Conservation (phyloP, 2,329 filamentous ascomycete species). For the Monilinia vaccinii-corymbosi region DNA sequence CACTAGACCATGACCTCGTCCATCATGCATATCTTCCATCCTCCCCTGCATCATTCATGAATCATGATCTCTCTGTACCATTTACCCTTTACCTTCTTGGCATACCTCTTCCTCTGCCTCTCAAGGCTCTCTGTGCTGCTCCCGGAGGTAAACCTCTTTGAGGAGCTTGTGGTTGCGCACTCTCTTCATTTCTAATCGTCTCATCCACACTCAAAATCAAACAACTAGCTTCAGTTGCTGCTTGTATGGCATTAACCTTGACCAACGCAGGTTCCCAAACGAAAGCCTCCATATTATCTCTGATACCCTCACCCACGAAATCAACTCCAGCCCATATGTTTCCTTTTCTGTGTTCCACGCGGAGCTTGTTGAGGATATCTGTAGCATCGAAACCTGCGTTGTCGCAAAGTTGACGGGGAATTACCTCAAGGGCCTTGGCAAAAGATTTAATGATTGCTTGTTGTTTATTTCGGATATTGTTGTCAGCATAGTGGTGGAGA, state of each 20-base stretch:
- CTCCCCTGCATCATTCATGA: constrained; percentile 6
- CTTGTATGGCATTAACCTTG: constrained; percentile 95
- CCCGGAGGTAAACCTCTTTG: constrained; percentile 65
- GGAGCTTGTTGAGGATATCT: constrained; percentile 91
- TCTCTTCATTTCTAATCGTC: constrained; percentile 98
- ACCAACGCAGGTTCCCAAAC: constrained; percentile 96
- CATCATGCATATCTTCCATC: neutral
- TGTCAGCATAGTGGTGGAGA: constrained; percentile 85
- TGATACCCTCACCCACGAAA: constrained; percentile 82
- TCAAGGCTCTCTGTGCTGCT: constrained; percentile 80
- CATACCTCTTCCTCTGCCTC: constrained; percentile 81
- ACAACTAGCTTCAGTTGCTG: constrained; percentile 89
- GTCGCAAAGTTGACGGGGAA: constrained; percentile 94
- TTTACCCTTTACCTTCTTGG: constrained; percentile 43
- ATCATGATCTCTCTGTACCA: neutral
- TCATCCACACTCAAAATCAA: constrained; percentile 94
- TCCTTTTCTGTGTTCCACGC: constrained; percentile 92
- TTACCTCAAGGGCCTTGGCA: constrained; percentile 92
- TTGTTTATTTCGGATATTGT: constrained; percentile 88
- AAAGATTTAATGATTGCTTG: constrained; percentile 97
- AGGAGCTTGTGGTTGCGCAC: constrained; percentile 71
- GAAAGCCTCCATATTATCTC: constrained; percentile 90
- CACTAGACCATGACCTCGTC: neutral
- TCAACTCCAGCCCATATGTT: constrained; percentile 94
- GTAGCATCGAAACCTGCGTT: constrained; percentile 98